Evolutionary conservation across 1,139 yeast species (phyloP), one percentile per base, ranked within the genome.

Genomic region (Pichiaceae sp.): DNA sequence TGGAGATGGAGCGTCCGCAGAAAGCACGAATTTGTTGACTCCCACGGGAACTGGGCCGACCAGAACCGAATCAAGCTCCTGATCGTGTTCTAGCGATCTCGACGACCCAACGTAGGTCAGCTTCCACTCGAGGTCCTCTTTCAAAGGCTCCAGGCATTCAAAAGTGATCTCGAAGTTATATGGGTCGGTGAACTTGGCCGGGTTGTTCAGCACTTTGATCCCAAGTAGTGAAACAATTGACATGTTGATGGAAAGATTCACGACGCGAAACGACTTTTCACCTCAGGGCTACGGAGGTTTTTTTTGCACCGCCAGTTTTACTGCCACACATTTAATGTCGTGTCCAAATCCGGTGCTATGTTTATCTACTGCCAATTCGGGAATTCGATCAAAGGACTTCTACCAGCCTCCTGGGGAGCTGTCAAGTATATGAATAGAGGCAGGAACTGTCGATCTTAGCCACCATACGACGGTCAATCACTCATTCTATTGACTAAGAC

Each of bases 21-120:
- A 78, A 57, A 91, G 84, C 15, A 89, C 70, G 51, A 91, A 93
- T 60, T 91, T 89, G 56, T 91, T 91, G 37, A 91, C 78, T 1
- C 99, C 99, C 4, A 91, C 95, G 0, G 98, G 99, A 3, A 91
- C 95, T 0, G 98, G 99, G 0, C 99, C 98, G 4, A 91, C 99
- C 19, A 93, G 66, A 33, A 93, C 78, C 2, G 96, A 86, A 55
- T 91, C 99, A 39, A 91, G 66, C 56, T 89, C 97, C 61, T 93
- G 98, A 59, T 91, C 99, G 51, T 91, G 96, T 49, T 91, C 96
- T 41, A 86, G 59, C 26, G 96, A 86, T 38, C 93, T 72, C 1
- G 96, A 87, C 7, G 95, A 84, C 1, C 99, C 98, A 35, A 91
- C 98, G 51, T 91, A 91, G 3, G 96, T 91, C 45, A 91, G 66